Percentiles rank a stretch among this genome's conserved stretches.
Conservation (phyloP, 179 eudicot genomes). For the Pouteria campechiana region DNA sequence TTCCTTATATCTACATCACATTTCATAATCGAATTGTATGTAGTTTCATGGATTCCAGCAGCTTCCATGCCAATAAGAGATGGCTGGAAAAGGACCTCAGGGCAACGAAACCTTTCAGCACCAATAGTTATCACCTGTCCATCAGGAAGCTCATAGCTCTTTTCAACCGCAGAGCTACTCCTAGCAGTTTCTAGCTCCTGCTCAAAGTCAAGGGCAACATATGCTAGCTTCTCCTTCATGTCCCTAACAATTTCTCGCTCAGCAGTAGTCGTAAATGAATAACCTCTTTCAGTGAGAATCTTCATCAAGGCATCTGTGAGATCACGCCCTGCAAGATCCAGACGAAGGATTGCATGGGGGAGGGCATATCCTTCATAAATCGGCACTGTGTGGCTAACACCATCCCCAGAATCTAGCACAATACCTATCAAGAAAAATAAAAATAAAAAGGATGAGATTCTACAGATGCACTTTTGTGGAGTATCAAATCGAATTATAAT, state of each 20-base stretch:
- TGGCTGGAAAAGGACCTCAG: conserved; percentile 44
- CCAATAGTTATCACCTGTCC: conserved; percentile 44
- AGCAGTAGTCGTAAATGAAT: conserved; percentile 26
- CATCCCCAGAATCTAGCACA: conserved; percentile 40
- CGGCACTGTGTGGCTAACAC: conserved; percentile 45
- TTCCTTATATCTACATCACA: conserved; percentile 32
- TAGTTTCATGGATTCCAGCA: conserved; percentile 33
- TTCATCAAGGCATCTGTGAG: conserved; percentile 39
- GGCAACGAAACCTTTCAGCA: conserved; percentile 43
- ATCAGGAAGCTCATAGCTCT: conserved; percentile 42
- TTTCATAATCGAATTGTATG: conserved; percentile 32
- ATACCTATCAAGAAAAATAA: too few species aligned
- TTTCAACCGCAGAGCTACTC: conserved; percentile 36
- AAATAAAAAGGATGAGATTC: too few species aligned
- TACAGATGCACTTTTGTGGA: too few species aligned
- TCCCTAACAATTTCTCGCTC: conserved; percentile 47
- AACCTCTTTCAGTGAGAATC: conserved; percentile 22
- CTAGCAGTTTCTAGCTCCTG: conserved; percentile 34
- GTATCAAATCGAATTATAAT: too few species aligned
- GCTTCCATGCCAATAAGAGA: conserved; percentile 45
- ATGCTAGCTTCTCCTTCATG: conserved; percentile 41
- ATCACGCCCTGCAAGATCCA: conserved; percentile 45
- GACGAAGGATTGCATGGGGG: conserved; percentile 40
- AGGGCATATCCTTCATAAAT: conserved; percentile 43
- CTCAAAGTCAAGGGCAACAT: conserved; percentile 40